phyloP scores from a whole-genome alignment of 345 rosid species.

The Nephelium lappaceum region DNA sequence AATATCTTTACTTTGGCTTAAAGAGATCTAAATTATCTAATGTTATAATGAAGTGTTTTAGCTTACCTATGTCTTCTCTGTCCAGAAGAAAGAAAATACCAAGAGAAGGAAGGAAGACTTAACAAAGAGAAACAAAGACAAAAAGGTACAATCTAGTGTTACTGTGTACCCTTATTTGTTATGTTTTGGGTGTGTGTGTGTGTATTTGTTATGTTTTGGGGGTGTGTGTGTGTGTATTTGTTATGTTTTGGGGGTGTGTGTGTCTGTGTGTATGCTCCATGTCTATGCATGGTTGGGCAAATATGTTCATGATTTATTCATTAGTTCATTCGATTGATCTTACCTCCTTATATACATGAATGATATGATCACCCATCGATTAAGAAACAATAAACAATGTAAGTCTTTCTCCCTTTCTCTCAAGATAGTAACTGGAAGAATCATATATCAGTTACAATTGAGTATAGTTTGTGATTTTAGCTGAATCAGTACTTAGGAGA shows the following conservation, averaged over 20 bases:
- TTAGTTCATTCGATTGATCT: not conserved
- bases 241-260: too few species aligned
- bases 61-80: not conserved
- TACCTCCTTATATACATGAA: not conserved
- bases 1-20: not conserved
- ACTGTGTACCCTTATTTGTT: not conserved
- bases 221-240: too few species aligned
- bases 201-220: too few species aligned
- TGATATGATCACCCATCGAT: not conserved
- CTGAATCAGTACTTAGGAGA: not conserved
- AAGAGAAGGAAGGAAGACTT: slow-evolving; percentile 78
- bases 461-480: slow-evolving; percentile 7
- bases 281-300: not conserved
- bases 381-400: not conserved
- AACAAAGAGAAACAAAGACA: slow-evolving; percentile 58
- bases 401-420: not conserved
- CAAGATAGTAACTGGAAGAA: not conserved
- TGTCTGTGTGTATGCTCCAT: not conserved
- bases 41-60: not conserved
- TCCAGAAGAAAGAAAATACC: slow-evolving; percentile 64
- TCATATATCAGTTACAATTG: not conserved
- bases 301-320: not conserved
- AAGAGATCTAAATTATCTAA: not conserved
- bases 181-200: too few species aligned
- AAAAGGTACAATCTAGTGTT: slow-evolving; percentile 46